These are phyloP conservation scores for Hericium coralloides DNA, from an alignment of 768 basidiomycete genomes.

Conservation along the genomic window DNA sequence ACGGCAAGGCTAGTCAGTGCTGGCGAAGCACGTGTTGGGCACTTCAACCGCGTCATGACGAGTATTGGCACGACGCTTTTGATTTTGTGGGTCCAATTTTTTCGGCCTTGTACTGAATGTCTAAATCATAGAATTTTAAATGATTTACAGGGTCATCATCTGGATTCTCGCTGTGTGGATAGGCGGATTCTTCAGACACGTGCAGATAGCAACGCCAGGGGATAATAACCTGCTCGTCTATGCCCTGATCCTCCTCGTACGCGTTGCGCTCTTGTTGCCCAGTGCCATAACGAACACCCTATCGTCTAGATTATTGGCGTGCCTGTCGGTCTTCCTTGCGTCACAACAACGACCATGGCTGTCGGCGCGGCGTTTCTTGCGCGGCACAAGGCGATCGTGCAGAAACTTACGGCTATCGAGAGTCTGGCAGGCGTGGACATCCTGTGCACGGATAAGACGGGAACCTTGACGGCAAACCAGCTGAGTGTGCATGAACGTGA, in stretches of 20 bases:
- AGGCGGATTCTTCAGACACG: conserved; percentile 31
- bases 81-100: conserved; percentile 19
- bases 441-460: conserved; percentile 35
- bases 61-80: conserved; percentile 35
- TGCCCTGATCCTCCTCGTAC: conserved; percentile 30
- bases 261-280: background rate
- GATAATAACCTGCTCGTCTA: conserved; percentile 38
- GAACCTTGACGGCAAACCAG: conserved; percentile 42
- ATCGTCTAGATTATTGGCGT: conserved; percentile 32
- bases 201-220: conserved; percentile 29
- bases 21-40: conserved; percentile 28
- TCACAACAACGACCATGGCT: conserved; percentile 32
- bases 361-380: conserved; percentile 38
- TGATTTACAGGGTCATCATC: conserved; percentile 23
- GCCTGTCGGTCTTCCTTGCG: conserved; percentile 39
- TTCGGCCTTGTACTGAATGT: background rate
- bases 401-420: conserved; percentile 41
- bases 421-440: conserved; percentile 42
- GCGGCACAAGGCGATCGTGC: conserved; percentile 35
- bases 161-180: conserved; percentile 38
- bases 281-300: background rate
- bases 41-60: conserved; percentile 36
- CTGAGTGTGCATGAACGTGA: conserved; percentile 33
- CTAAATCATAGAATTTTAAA: background rate
- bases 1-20: conserved; percentile 36